Conservation (phyloP, 805 yeast species). For the Saccharomycopsis babjevae region DNA sequence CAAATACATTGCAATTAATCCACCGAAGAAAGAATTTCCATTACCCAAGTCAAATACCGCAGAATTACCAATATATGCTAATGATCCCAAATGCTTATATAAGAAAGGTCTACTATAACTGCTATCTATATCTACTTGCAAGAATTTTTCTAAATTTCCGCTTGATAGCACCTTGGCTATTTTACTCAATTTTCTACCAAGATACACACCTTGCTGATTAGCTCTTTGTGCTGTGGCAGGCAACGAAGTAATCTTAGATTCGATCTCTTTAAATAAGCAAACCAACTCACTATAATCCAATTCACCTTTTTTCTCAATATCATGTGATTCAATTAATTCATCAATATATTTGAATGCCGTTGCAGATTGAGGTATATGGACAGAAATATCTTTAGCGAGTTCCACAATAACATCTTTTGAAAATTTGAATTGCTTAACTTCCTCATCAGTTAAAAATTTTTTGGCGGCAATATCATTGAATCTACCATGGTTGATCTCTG, state of each 20-base stretch:
- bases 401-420: conserved; percentile 39
- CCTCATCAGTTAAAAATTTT: conserved; percentile 36
- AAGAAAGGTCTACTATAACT: conserved; percentile 47
- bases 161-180: conserved; percentile 38
- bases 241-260: conserved; percentile 52
- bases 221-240: conserved; percentile 75
- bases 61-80: conserved; percentile 61
- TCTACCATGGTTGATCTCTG: conserved; percentile 22
- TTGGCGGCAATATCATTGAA: conserved; percentile 16
- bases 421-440: conserved; percentile 38
- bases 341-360: conserved; percentile 44
- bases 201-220: conserved; percentile 56
- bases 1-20: conserved; percentile 57
- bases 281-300: conserved; percentile 43
- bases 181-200: conserved; percentile 49
- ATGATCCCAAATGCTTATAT: conserved; percentile 54
- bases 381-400: conserved; percentile 37
- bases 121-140: conserved; percentile 47
- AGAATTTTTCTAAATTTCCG: conserved; percentile 34
- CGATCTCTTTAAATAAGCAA: conserved; percentile 41
- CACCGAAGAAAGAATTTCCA: conserved; percentile 55
- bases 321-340: conserved; percentile 44
- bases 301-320: conserved; percentile 36
- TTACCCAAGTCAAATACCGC: conserved; percentile 56
- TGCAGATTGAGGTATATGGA: conserved; percentile 46